These are phyloP conservation scores for Pestalotiopsis sp. DNA, from an alignment of 2,329 filamentous ascomycete species.

Conservation along the genomic window DNA sequence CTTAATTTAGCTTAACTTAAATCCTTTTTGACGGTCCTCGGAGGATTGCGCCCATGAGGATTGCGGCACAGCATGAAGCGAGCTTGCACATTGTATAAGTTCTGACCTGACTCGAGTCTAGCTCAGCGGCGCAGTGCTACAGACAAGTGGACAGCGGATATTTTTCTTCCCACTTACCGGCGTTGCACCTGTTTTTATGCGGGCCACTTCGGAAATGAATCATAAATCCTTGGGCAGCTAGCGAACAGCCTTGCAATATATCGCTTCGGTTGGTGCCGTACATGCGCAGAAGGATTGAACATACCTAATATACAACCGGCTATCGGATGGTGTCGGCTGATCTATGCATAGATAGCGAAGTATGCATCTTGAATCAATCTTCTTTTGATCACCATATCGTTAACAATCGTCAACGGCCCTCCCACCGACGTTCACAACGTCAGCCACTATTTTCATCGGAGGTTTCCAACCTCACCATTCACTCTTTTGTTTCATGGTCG, in stretches of 20 bases:
- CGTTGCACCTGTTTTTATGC: too few species aligned
- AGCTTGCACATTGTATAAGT: not conserved
- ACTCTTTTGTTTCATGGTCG: not conserved
- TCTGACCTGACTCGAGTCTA: not conserved
- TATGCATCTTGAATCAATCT: not conserved
- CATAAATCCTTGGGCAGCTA: too few species aligned
- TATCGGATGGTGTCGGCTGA: not conserved
- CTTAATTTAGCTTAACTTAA: not conserved
- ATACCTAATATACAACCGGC: not conserved
- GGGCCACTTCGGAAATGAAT: too few species aligned
- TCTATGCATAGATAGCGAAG: not conserved
- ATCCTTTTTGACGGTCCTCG: not conserved
- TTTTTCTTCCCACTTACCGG: too few species aligned
- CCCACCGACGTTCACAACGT: not conserved
- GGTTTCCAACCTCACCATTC: not conserved
- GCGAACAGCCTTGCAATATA: too few species aligned
- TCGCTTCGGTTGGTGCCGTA: not conserved
- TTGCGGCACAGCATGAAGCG: not conserved
- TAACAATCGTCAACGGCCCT: not conserved
- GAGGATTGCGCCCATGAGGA: not conserved
- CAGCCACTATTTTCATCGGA: not conserved
- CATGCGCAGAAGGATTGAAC: not conserved
- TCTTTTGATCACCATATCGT: not conserved
- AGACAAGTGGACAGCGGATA: not conserved
- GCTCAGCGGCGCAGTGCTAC: not conserved